Conservation (phyloP, 2,329 filamentous ascomycete species). For the Aspergillus sojae region DNA sequence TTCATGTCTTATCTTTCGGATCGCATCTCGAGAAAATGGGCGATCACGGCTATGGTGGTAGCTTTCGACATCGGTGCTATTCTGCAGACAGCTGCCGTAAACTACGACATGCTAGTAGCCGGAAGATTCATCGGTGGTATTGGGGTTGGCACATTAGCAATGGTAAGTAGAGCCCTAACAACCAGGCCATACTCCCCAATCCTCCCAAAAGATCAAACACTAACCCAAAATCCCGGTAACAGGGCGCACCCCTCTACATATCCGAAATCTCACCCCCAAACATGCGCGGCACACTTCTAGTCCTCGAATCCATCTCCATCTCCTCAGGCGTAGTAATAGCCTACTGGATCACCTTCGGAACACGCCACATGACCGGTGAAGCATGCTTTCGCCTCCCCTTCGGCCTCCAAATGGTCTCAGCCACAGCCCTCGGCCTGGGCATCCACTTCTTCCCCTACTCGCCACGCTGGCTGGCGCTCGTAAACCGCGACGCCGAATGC, state of each 20-base stretch:
- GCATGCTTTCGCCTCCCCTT: slow-evolving; percentile 59
- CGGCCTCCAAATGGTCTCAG: slow-evolving; percentile 65
- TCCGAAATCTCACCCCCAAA: slow-evolving; percentile 38
- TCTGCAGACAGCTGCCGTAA: not conserved
- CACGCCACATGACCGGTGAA: slow-evolving; percentile 45
- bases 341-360: slow-evolving; percentile 59
- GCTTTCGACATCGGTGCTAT: not conserved
- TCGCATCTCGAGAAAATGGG: slow-evolving; percentile 45
- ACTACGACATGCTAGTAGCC: slow-evolving; percentile 27
- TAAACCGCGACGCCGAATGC: slow-evolving; percentile 66
- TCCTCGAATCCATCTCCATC: slow-evolving; percentile 52
- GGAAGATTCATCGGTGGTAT: slow-evolving; percentile 40
- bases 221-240: not conserved
- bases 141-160: slow-evolving; percentile 40
- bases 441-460: slow-evolving; percentile 66
- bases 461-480: slow-evolving; percentile 66
- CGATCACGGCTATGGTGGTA: slow-evolving; percentile 30
- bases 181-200: not conserved
- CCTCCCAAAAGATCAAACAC: not conserved
- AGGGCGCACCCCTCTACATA: slow-evolving; percentile 37
- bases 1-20: slow-evolving; percentile 45
- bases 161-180: slow-evolving; percentile 25
- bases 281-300: slow-evolving; percentile 31
- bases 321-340: slow-evolving; percentile 52
- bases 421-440: slow-evolving; percentile 59